Conservation (phyloP, 352 stramenopile genomes). For the Phytophthora megakarya region DNA sequence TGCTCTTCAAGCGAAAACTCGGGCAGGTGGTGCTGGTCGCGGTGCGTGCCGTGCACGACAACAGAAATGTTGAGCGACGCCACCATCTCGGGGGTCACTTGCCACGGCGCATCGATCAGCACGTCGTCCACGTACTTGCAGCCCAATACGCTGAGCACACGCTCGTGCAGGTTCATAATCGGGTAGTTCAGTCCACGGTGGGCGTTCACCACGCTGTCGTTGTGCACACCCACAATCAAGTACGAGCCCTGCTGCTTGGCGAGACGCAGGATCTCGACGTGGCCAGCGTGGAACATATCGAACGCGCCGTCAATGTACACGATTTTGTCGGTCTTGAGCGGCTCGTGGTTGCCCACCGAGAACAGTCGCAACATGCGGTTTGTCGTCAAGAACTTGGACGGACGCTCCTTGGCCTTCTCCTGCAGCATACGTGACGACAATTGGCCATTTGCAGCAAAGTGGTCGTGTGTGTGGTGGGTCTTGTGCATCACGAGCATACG, state of each 20-base stretch:
- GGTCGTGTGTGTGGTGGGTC: slow-evolving; percentile 90
- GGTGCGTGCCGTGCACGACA: slow-evolving; percentile 89
- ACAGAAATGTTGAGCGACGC: slow-evolving; percentile 86
- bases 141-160: slow-evolving; percentile 95
- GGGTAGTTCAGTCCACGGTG: slow-evolving; percentile 93
- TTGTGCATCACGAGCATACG: slow-evolving; percentile 97
- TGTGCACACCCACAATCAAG: slow-evolving; percentile 97
- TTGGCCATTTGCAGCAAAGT: slow-evolving; percentile 72
- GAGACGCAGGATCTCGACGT: slow-evolving; percentile 96
- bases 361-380: slow-evolving; percentile 95
- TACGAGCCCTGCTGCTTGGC: slow-evolving; percentile 94
- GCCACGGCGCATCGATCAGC: slow-evolving; percentile 96
- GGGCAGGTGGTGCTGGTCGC: slow-evolving; percentile 65
- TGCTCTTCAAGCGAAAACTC: slow-evolving; percentile 77
- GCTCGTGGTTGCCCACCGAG: slow-evolving; percentile 88
- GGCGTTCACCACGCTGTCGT: slow-evolving; percentile 92
- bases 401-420: slow-evolving; percentile 71
- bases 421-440: slow-evolving; percentile 74
- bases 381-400: slow-evolving; percentile 96
- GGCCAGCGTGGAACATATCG: slow-evolving; percentile 99
- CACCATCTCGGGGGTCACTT: slow-evolving; percentile 97
- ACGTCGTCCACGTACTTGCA: slow-evolving; percentile 98
- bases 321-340: slow-evolving; percentile 89
- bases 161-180: slow-evolving; percentile 99
- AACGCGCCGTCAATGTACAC: slow-evolving; percentile 99